phyloP scores from a whole-genome alignment of 1,139 yeast genomes.

The Wickerhamomyces sp. region DNA sequence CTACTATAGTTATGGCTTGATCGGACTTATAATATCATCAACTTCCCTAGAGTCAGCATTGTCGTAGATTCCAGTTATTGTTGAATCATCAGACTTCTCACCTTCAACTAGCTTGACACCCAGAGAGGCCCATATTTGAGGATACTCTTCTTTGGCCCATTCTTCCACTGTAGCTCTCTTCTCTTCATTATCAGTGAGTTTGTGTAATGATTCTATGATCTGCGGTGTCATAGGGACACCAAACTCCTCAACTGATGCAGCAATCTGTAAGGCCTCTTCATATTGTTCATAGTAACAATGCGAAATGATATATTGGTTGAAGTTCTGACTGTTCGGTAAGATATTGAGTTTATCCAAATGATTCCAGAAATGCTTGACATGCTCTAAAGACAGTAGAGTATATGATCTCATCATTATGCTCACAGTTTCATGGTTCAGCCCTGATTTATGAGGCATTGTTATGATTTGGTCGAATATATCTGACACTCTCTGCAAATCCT shows the following conservation, averaged over 20 bases:
- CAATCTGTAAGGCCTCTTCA: conserved; percentile 51
- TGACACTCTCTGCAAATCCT: conserved; percentile 54
- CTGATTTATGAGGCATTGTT: conserved; percentile 47
- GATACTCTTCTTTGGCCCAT: conserved; percentile 49
- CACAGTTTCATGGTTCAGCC: conserved; percentile 64
- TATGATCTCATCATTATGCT: conserved; percentile 67
- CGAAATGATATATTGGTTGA: conserved; percentile 63
- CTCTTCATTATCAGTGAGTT: conserved; percentile 49
- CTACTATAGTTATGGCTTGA: not conserved
- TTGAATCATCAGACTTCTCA: conserved; percentile 21
- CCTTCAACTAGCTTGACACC: conserved; percentile 32
- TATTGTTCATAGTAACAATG: conserved; percentile 67
- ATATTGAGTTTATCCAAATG: conserved; percentile 46
- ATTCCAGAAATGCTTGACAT: conserved; percentile 63
- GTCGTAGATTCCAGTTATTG: no score
- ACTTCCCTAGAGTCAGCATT: no score
- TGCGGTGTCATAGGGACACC: conserved; percentile 46
- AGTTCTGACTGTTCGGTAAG: conserved; percentile 50
- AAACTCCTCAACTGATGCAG: conserved; percentile 45
- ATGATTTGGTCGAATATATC: conserved; percentile 59
- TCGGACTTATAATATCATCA: not conserved
- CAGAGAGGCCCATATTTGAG: conserved; percentile 45
- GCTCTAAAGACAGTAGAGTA: conserved; percentile 53
- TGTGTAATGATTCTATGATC: conserved; percentile 53
- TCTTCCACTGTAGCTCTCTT: conserved; percentile 42